Evolutionary conservation across 352 stramenopile species (phyloP).

Genomic region (Thraustochytrium striatum): DNA sequence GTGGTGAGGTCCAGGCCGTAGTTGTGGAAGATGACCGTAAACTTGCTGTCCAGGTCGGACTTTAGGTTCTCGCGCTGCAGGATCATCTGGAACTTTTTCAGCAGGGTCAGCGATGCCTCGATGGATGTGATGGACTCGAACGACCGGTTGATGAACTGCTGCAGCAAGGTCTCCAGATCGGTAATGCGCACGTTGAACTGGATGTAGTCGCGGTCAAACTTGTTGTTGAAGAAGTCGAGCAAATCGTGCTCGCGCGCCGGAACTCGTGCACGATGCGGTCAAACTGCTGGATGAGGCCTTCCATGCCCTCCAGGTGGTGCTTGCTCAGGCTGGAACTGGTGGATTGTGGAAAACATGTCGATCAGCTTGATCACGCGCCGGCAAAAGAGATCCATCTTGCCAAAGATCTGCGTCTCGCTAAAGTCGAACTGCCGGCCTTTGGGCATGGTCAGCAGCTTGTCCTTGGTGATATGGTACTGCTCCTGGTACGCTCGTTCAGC

Average conservation of each 20-base stretch:
- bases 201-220: constrained; percentile 86
- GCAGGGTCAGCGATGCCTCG: constrained; percentile 70
- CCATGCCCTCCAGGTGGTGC: constrained; percentile 84
- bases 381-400: constrained; percentile 83
- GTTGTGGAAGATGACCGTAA: constrained; percentile 83
- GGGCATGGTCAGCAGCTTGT: constrained; percentile 77
- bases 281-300: constrained; percentile 68
- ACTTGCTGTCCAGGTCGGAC: constrained; percentile 76
- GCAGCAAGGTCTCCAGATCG: constrained; percentile 73
- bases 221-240: constrained; percentile 78
- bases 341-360: constrained; percentile 82
- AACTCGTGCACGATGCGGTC: constrained; percentile 74
- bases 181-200: constrained; percentile 87
- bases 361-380: constrained; percentile 78
- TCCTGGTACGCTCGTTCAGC: constrained; percentile 83
- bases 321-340: constrained; percentile 81
- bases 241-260: constrained; percentile 70
- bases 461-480: constrained; percentile 77
- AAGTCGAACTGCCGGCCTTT: constrained; percentile 84
- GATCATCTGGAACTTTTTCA: constrained; percentile 79
- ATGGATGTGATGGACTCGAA: constrained; percentile 82
- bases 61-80: constrained; percentile 74
- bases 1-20: constrained; percentile 71
- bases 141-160: constrained; percentile 82
- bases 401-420: constrained; percentile 79